Base-by-base conservation (phyloP, 352 stramenopile species). In the Phytophthora crassamura region DNA sequence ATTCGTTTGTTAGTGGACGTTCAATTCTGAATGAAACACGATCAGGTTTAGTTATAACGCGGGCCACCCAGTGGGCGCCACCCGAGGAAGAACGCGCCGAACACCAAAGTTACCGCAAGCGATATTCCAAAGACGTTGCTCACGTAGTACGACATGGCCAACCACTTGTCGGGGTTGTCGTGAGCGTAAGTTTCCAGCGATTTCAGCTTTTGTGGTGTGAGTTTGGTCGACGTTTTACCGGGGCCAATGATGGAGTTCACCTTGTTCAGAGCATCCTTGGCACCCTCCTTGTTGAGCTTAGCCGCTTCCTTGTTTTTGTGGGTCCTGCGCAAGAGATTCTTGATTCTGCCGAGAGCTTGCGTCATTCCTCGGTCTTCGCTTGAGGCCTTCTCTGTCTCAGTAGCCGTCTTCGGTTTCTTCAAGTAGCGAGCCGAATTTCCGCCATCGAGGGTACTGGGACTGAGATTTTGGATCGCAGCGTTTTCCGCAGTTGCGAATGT, bases 81-180 rank as follows among this genome's bases (percentile, higher is more conserved):
- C n/a, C 59, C 59, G 15, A 67, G 51, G 50, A 50, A 62, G 30
- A 56, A 14, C 9, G 28, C 12, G 7, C 59, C 59, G 16, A 43
- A 47, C 7, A 30, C 16, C 9, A 63, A n/a, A 10, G 41, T 41
- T 11, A 34, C 18, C 12, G 35, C 14, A 2, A 67, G 41, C 16
- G 50, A 41, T 28, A 62, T 38, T 10, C 59, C 59, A n/a, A 51
- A 20, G 8, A 41, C 36, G 20, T 55, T 33, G 14, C 25, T 34
- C 15, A 61, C 25, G 34, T 51, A 67, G 20, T 67, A 62, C 6
- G 25, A 18, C 59, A 67, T 63, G 14, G 42, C 34, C 15, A 39
- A 54, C 59, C 59, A 67, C 11, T 67, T 67, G 8, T 56, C 41
- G 34, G 59, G 47, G 25, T 56, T 67, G 41, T 36, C 45, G 5